Evolutionary conservation across 2,329 filamentous ascomycete species (phyloP).

Genomic region (Fusarium setosum): DNA sequence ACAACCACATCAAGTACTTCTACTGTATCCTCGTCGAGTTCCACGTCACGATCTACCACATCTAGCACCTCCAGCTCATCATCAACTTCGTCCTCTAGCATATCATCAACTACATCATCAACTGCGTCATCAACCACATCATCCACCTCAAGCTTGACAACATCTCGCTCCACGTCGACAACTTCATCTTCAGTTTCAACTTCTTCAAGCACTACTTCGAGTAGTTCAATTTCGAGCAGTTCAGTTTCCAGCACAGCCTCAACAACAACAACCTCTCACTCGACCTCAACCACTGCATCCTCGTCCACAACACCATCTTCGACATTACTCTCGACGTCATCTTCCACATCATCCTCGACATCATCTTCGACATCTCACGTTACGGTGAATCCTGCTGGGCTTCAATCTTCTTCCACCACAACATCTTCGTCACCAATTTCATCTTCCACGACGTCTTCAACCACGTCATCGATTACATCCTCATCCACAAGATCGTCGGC

Average conservation of each 20-base stretch:
- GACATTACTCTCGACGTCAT: neutral
- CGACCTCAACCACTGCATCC: neutral
- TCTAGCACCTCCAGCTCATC: neutral
- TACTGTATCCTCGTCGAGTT: neutral
- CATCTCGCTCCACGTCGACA: neutral
- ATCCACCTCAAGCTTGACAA: neutral
- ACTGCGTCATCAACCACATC: neutral
- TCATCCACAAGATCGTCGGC: neutral
- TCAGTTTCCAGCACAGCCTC: no score
- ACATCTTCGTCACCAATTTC: neutral
- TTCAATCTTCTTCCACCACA: neutral
- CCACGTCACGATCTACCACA: neutral
- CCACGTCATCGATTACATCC: constrained; percentile 36
- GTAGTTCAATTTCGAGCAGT: no score
- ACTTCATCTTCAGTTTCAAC: neutral
- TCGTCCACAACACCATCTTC: neutral
- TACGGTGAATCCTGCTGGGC: neutral
- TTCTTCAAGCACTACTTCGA: neutral
- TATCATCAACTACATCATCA: neutral
- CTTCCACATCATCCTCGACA: neutral
- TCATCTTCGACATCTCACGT: neutral
- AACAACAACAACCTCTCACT: no score
- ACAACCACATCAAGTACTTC: neutral
- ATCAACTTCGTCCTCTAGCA: neutral
- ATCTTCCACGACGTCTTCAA: constrained; percentile 25